phyloP scores from a whole-genome alignment of 2,329 filamentous ascomycete species.

The Colletotrichum tabaci region DNA sequence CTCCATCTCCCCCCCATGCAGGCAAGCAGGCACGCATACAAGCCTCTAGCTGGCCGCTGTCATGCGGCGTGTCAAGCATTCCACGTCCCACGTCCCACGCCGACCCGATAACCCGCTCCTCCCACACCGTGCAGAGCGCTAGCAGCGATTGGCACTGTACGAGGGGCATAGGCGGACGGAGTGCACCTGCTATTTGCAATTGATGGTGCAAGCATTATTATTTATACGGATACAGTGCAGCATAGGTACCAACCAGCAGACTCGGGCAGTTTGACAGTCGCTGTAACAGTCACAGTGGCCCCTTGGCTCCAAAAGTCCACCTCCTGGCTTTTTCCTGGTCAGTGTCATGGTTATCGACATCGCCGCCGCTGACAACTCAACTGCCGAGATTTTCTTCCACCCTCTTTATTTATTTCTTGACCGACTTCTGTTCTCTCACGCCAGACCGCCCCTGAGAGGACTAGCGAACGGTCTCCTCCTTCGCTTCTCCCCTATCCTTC shows the following conservation, averaged over 20 bases:
- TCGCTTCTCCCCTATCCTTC: constrained; percentile 32
- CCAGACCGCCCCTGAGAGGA: constrained; percentile 34
- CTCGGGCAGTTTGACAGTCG: constrained; percentile 4
- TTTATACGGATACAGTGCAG: background rate
- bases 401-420: constrained; percentile 29
- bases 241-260: background rate
- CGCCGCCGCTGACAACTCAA: constrained; percentile 35
- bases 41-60: constrained; percentile 8
- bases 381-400: constrained; percentile 42
- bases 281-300: constrained; percentile 12
- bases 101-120: constrained; percentile 16
- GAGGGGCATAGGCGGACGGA: constrained; percentile 3
- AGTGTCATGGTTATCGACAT: constrained; percentile 32
- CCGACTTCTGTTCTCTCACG: constrained; percentile 36
- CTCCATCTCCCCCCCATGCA: constrained; percentile 6
- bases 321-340: constrained; percentile 11
- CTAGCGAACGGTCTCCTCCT: constrained; percentile 41
- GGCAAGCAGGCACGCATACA: background rate
- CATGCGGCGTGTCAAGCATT: constrained; percentile 30
- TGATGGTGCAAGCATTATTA: background rate
- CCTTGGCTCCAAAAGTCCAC: constrained; percentile 1
- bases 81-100: background rate
- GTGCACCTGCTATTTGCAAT: background rate
- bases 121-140: constrained; percentile 33
- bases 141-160: constrained; percentile 25